These are phyloP conservation scores for Vanderwaltozyma polyspora DNA, from an alignment of 805 yeast species.

Conservation along the genomic window DNA sequence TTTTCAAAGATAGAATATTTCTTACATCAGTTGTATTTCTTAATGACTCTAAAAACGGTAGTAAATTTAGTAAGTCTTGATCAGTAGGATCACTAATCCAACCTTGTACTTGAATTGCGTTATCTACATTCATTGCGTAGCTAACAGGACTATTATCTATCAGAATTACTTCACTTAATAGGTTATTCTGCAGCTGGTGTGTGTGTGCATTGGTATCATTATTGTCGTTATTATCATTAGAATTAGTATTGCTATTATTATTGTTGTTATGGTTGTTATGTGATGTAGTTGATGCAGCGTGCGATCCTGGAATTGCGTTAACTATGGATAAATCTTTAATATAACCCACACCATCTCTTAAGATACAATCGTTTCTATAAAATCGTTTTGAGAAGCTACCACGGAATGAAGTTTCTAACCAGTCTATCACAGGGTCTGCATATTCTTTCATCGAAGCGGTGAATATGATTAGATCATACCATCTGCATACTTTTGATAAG, in stretches of 20 bases:
- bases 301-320: not conserved
- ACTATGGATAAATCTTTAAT: conserved; percentile 49
- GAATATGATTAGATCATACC: conserved; percentile 85
- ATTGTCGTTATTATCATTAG: conserved; percentile 3
- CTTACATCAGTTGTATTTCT: conserved; percentile 80
- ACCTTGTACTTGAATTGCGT: conserved; percentile 90
- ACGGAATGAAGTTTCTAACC: conserved; percentile 57
- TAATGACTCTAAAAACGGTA: conserved; percentile 54
- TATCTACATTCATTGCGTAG: conserved; percentile 70
- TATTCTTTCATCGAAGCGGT: conserved; percentile 92
- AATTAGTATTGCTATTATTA: not conserved
- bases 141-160: conserved; percentile 91
- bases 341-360: conserved; percentile 72
- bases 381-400: conserved; percentile 46
- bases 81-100: conserved; percentile 98
- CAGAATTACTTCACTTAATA: conserved; percentile 46
- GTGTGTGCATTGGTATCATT: too few relatives aligned
- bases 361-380: conserved; percentile 72
- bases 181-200: too few relatives aligned
- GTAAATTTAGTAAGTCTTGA: conserved; percentile 62
- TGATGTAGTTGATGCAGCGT: too few relatives aligned
- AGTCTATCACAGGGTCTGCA: conserved; percentile 94
- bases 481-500: conserved; percentile 60
- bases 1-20: conserved; percentile 57
- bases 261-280: not conserved